Evolutionary conservation across 768 basidiomycete genomes (phyloP).

Genomic region (Tephrocybe sp.): DNA sequence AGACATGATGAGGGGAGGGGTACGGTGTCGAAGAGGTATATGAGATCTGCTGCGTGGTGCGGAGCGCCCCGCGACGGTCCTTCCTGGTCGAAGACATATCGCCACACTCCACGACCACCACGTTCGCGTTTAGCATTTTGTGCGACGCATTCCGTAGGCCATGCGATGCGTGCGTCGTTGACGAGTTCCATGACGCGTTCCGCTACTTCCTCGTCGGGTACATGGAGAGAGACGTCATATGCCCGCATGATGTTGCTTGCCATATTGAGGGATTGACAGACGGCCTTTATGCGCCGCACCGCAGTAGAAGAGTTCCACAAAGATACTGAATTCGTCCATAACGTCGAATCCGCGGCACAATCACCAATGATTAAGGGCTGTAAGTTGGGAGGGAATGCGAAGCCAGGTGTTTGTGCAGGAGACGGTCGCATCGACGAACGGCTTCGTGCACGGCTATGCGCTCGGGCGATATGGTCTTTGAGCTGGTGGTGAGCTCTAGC

Average conservation of each 20-base stretch:
- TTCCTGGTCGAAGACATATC: slow-evolving; percentile 83
- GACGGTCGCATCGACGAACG: slow-evolving; percentile 18
- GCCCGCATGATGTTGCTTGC: slow-evolving; percentile 60
- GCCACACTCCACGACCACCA: slow-evolving; percentile 64
- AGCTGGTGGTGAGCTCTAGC: slow-evolving; percentile 23
- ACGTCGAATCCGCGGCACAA: slow-evolving; percentile 58
- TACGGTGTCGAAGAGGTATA: slow-evolving; percentile 78
- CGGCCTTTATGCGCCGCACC: slow-evolving; percentile 66
- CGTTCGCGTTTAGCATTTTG: slow-evolving; percentile 47
- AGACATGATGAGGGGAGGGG: slow-evolving; percentile 44
- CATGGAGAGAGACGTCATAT: slow-evolving; percentile 67
- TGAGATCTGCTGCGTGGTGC: slow-evolving; percentile 69
- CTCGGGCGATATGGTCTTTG: slow-evolving; percentile 24
- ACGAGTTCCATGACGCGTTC: slow-evolving; percentile 72
- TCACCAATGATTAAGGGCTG: slow-evolving; percentile 81
- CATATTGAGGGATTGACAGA: slow-evolving; percentile 67
- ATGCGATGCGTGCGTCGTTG: slow-evolving; percentile 71
- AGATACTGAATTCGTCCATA: slow-evolving; percentile 59
- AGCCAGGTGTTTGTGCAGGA: slow-evolving; percentile 19
- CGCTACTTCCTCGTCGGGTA: slow-evolving; percentile 61
- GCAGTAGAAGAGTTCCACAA: slow-evolving; percentile 62
- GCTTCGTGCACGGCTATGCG: slow-evolving; percentile 22
- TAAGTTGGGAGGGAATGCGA: slow-evolving; percentile 28
- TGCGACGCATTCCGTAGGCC: slow-evolving; percentile 70
- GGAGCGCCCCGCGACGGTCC: slow-evolving; percentile 60